A percentile compares a stretch with the other conserved stretches of the same genome.
These are phyloP conservation scores for Boletus rubescentipes DNA, from an alignment of 768 basidiomycete genomes.

Conservation along the genomic window DNA sequence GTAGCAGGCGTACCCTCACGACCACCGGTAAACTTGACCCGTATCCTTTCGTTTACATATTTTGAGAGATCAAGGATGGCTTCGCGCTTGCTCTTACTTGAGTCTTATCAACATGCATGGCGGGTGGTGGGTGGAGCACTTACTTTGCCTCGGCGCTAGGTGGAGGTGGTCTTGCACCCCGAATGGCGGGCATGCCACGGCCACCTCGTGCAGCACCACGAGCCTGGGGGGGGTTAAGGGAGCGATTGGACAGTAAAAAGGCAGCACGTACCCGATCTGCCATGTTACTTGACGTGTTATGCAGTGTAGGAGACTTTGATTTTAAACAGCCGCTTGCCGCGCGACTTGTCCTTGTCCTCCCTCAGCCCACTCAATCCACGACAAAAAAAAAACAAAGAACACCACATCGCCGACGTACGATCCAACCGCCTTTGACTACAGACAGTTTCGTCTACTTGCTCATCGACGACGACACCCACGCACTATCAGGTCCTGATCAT, in stretches of 20 bases:
- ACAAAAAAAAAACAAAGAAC: slow-evolving; percentile 1
- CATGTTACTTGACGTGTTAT: slow-evolving; percentile 24
- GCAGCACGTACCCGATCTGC: slow-evolving; percentile 32
- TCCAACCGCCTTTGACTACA: slow-evolving; percentile 12
- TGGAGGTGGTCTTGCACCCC: slow-evolving; percentile 20
- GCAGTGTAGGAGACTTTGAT: slow-evolving; percentile 9
- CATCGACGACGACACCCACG: slow-evolving; percentile 26
- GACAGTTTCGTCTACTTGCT: slow-evolving; percentile 12
- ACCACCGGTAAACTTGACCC: slow-evolving; percentile 98
- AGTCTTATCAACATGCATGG: slow-evolving; percentile 30
- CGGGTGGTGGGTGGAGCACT: slow-evolving; percentile 8
- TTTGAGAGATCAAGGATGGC: slow-evolving; percentile 94
- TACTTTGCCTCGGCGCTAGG: slow-evolving; percentile 27
- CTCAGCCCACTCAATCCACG: slow-evolving; percentile 21
- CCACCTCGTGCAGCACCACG: slow-evolving; percentile 56
- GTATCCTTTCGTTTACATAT: slow-evolving; percentile 87
- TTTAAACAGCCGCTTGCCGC: slow-evolving; percentile 39
- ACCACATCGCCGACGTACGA: slow-evolving; percentile 10
- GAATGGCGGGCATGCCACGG: slow-evolving; percentile 37
- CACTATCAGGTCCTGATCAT: slow-evolving; percentile 47
- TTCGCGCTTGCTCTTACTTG: slow-evolving; percentile 64
- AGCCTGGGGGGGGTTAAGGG: slow-evolving; percentile 44
- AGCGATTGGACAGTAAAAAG: background rate
- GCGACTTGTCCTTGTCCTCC: slow-evolving; percentile 25
- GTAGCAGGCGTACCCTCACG: slow-evolving; percentile 67